phyloP scores from a whole-genome alignment of 345 rosid genomes.

The Euphorbia pulcherrima region DNA sequence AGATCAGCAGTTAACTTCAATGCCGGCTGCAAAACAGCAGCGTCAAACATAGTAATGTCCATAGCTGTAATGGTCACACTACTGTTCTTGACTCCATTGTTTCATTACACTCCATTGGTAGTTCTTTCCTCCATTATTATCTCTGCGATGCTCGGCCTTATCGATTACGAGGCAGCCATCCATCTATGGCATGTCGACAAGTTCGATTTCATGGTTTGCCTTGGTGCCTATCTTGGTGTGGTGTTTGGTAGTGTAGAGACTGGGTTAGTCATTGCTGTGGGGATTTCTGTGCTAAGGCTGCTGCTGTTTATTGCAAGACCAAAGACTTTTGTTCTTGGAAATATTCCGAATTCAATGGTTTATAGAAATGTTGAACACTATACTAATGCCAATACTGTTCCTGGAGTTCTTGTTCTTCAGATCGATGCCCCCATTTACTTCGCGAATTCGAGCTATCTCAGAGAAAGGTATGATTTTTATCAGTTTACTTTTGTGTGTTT shows the following conservation, averaged over 20 bases:
- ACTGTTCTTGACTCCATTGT: constrained; percentile 75
- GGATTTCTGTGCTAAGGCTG: constrained; percentile 61
- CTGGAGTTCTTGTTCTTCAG: constrained; percentile 63
- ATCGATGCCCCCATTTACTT: constrained; percentile 87
- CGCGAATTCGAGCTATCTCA: constrained; percentile 70
- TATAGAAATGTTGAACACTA: constrained; percentile 74
- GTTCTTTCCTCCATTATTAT: constrained; percentile 82
- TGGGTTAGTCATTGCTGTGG: constrained; percentile 70
- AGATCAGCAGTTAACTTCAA: constrained; percentile 90
- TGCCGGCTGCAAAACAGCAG: constrained; percentile 84
- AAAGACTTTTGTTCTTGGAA: constrained; percentile 57
- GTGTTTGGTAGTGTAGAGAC: constrained; percentile 78
- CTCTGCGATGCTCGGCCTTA: constrained; percentile 85
- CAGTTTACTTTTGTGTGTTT: background rate
- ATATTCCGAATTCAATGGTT: constrained; percentile 50
- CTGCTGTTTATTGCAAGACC: constrained; percentile 85
- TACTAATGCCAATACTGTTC: constrained; percentile 43
- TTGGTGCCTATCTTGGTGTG: constrained; percentile 75
- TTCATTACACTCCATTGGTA: constrained; percentile 87
- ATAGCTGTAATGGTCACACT: constrained; percentile 76
- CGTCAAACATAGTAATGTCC: constrained; percentile 92
- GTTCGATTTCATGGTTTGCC: constrained; percentile 76
- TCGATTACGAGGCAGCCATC: constrained; percentile 75
- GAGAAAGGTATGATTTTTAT: constrained; percentile 82
- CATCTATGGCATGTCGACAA: constrained; percentile 86